Conservation (phyloP, 164 flowering plant genomes). For the Vitis vinifera region DNA sequence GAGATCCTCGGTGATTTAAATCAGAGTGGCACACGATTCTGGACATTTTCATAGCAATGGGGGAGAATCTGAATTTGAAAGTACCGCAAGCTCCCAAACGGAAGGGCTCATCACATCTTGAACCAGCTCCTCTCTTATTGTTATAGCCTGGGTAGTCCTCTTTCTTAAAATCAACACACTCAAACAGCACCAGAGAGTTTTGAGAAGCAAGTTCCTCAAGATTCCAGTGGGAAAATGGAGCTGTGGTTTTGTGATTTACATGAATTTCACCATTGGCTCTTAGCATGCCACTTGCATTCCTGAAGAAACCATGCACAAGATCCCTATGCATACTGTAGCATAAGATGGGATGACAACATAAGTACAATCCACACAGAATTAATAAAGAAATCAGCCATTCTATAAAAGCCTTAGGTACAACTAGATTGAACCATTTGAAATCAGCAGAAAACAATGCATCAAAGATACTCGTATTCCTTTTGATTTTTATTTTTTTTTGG, state of each 20-base stretch:
- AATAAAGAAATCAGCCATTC: too few relatives aligned
- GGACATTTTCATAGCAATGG: background rate
- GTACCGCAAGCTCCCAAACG: slow-evolving; percentile 33
- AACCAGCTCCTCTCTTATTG: slow-evolving; percentile 44
- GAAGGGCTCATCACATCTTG: slow-evolving; percentile 24
- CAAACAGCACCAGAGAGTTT: slow-evolving; percentile 24
- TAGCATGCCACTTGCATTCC: slow-evolving; percentile 51
- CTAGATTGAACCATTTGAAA: too few relatives aligned
- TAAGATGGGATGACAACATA: too few relatives aligned
- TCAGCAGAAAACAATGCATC: too few relatives aligned
- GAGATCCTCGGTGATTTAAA: background rate
- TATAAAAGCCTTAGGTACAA: too few relatives aligned
- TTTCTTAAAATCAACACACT: slow-evolving; percentile 24
- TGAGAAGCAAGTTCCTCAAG: slow-evolving; percentile 40
- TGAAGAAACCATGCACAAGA: slow-evolving; percentile 44
- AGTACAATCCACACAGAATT: too few relatives aligned
- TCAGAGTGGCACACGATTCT: background rate
- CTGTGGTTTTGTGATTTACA: slow-evolving; percentile 50
- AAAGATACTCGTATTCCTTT: too few relatives aligned
- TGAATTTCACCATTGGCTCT: slow-evolving; percentile 56
- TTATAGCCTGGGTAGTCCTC: slow-evolving; percentile 45
- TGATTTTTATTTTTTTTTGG: too few relatives aligned
- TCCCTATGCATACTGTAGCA: background rate
- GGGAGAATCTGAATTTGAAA: slow-evolving; percentile 25
- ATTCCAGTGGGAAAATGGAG: slow-evolving; percentile 48